These are phyloP conservation scores for Endogone sp. DNA, from an alignment of 192 early-diverging fungal species.

Conservation along the genomic window DNA sequence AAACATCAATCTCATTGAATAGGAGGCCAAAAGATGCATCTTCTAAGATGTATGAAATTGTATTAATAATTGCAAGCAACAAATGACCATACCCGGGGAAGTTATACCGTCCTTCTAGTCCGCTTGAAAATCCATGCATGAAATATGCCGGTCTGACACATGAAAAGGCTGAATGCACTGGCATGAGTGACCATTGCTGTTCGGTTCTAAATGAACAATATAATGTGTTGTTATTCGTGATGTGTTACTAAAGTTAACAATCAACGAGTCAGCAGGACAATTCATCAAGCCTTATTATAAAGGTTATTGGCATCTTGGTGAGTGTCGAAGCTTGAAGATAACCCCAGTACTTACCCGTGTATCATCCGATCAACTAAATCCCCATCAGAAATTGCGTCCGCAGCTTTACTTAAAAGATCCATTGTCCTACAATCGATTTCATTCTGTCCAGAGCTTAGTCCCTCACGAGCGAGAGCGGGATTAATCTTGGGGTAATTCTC, in stretches of 20 bases:
- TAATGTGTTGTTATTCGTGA: too few species aligned
- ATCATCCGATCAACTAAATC: slow-evolving; percentile 78
- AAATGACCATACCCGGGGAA: slow-evolving; percentile 46
- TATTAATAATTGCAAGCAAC: too few species aligned
- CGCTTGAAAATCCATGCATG: slow-evolving; percentile 60
- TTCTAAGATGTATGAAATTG: too few species aligned
- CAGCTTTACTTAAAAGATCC: slow-evolving; percentile 70
- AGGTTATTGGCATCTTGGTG: too few species aligned
- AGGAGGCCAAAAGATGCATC: too few species aligned
- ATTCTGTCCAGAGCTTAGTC: neutral
- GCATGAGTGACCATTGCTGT: slow-evolving; percentile 92
- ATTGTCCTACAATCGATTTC: slow-evolving; percentile 39
- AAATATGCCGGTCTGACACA: slow-evolving; percentile 83
- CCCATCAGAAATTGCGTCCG: slow-evolving; percentile 80
- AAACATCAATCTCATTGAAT: slow-evolving; percentile 6
- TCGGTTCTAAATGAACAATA: slow-evolving; percentile 57
- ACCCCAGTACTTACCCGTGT: slow-evolving; percentile 48
- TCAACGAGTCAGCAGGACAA: slow-evolving; percentile 12
- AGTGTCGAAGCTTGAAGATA: too few species aligned
- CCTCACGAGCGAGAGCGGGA: slow-evolving; percentile 7
- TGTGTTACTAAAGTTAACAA: neutral
- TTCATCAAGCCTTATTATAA: too few species aligned
- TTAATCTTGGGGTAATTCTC: slow-evolving; percentile 32
- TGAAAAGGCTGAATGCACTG: slow-evolving; percentile 78
- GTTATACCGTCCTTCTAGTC: slow-evolving; percentile 8